phyloP scores from a whole-genome alignment of 2,329 filamentous ascomycete genomes.

The Colletotrichum sp. region DNA sequence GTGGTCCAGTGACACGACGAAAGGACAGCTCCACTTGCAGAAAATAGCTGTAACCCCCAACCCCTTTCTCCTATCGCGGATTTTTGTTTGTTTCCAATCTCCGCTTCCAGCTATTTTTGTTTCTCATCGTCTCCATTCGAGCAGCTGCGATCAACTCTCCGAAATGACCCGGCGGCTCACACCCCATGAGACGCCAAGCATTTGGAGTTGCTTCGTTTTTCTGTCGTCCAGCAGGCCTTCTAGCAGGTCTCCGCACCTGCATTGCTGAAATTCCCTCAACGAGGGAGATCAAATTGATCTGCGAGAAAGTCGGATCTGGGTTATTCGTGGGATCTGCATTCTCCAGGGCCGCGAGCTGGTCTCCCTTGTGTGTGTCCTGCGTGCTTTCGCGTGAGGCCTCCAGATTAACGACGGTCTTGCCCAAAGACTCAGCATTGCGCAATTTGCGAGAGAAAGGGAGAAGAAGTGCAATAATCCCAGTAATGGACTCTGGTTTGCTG shows the following conservation, averaged over 20 bases:
- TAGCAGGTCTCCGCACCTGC: background rate
- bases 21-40: background rate
- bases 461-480: background rate
- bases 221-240: background rate
- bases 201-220: background rate
- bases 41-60: background rate
- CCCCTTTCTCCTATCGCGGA: background rate
- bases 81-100: background rate
- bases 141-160: background rate
- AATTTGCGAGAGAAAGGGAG: background rate
- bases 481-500: background rate
- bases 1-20: background rate
- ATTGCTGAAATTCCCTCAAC: background rate
- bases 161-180: background rate
- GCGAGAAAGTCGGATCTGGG: background rate
- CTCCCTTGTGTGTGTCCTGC: background rate
- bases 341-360: background rate
- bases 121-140: background rate
- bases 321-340: background rate
- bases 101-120: slow-evolving; percentile 1
- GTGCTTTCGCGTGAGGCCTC: background rate
- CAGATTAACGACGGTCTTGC: background rate
- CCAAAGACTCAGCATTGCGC: background rate
- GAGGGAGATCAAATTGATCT: background rate
- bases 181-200: slow-evolving; percentile 13